Evolutionary conservation across 352 stramenopile genomes (phyloP).

Genomic region (Thalassiosira livingstoniorum): DNA sequence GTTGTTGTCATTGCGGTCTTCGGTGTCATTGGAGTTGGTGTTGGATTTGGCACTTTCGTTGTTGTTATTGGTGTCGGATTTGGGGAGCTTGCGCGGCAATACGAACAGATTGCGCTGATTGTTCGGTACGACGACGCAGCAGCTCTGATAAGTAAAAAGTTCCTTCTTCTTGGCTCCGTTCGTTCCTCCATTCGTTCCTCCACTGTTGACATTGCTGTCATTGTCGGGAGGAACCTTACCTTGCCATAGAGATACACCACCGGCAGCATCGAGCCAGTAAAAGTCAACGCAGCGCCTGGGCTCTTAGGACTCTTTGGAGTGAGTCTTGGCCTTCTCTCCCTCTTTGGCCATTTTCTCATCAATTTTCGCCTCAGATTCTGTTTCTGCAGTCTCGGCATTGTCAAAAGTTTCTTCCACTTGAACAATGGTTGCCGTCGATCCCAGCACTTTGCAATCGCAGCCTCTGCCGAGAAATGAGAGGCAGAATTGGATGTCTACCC

Average conservation of each 20-base stretch:
- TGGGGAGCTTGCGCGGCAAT: slow-evolving; percentile 75
- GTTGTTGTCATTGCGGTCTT: slow-evolving; percentile 77
- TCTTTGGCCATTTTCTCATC: slow-evolving; percentile 11
- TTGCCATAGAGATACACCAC: slow-evolving; percentile 98
- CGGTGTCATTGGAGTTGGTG: neutral
- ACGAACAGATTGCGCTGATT: slow-evolving; percentile 97
- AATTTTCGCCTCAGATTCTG: slow-evolving; percentile 2
- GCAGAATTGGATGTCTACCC: no score
- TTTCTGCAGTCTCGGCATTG: slow-evolving; percentile 5
- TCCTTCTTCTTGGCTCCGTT: slow-evolving; percentile 37
- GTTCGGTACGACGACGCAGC: slow-evolving; percentile 95
- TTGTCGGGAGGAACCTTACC: slow-evolving; percentile 78
- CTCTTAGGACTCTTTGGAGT: slow-evolving; percentile 30
- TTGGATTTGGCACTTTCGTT: neutral
- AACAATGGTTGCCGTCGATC: no score
- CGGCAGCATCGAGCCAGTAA: slow-evolving; percentile 97
- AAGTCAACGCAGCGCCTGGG: slow-evolving; percentile 88
- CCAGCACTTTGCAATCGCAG: no score
- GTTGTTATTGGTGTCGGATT: neutral
- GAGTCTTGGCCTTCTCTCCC: slow-evolving; percentile 38
- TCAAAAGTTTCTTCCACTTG: slow-evolving; percentile 25
- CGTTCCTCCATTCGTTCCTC: slow-evolving; percentile 54
- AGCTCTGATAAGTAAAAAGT: slow-evolving; percentile 89
- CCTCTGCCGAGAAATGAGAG: no score
- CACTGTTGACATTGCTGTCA: neutral